Base-by-base conservation (phyloP, 331 rosid species). In the Telfairia occidentalis region DNA sequence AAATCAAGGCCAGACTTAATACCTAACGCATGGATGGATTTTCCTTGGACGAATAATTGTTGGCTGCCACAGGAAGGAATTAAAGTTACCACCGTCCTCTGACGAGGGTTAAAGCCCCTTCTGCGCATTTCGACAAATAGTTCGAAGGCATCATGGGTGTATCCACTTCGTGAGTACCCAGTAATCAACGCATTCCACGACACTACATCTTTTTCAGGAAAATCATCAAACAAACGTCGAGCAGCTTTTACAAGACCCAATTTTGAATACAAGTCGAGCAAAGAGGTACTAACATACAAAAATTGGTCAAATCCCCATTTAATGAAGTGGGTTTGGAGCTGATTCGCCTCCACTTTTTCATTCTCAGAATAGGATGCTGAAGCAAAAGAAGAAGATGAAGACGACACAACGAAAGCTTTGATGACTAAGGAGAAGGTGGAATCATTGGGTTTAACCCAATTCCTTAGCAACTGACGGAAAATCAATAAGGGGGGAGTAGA, bases 291-390 rank as follows among this genome's bases (percentile, higher is more conserved):
- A 13, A 67, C 53, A 38, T 67, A 67, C 50, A 67, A 67, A 67
- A 67, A 40, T 29, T 24, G 53, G 73, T 67, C 53, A 42, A 67
- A 67, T 67, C 73, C 73, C 53, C 73, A 40, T 67, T 67, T 67
- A 13, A 67, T 42, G 53, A 40, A 42, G 35, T 42, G 73, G 35
- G 54, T 13, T 40, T 67, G 73, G 73, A 67, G 73, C 73, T 67
- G 73, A 40, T 40, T 40, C 23, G 73, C 73, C 48, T 40, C 73
- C 11, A 13, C 34, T 38, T 38, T 21, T 38, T 32, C 73, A 65
- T 65, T 7, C 48, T 35, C 71, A 63, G 71, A 9, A n/a, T 21
- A 63, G 71, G 28, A 38, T 4, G 52, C 13, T 67, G 73, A 32
- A 4, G 73, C 52, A 10, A 38, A 38, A 66, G 73, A 23, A 40